Conservation (phyloP, 331 rosid genomes). For the Dryas integrifolia region DNA sequence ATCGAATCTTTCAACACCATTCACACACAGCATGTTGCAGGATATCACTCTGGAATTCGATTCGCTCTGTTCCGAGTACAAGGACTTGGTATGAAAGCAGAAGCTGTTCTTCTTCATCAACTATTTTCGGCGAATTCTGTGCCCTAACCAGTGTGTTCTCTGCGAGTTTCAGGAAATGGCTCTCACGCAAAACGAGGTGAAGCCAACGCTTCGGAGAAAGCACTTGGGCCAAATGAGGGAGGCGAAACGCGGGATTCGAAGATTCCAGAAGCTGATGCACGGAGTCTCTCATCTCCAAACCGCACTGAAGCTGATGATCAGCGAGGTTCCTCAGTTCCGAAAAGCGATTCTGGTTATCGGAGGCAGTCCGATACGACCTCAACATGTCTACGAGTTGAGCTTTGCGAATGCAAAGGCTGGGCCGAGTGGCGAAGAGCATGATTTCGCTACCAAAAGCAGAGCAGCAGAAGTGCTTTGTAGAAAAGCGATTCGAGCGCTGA, state of each 20-base stretch:
- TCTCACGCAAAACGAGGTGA: conserved; percentile 41
- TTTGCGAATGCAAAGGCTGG: conserved; percentile 32
- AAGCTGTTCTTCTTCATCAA: not conserved
- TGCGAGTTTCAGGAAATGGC: conserved; percentile 44
- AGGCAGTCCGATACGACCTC: conserved; percentile 75
- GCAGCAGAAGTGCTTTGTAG: conserved; percentile 67
- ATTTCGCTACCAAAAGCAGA: conserved; percentile 59
- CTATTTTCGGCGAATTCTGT: not conserved
- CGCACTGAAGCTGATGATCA: conserved; percentile 60
- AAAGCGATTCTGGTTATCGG: conserved; percentile 68
- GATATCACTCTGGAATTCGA: conserved; percentile 71
- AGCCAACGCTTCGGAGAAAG: conserved; percentile 57
- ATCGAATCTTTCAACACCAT: not conserved
- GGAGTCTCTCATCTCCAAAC: conserved; percentile 47
- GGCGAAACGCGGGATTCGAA: conserved; percentile 62
- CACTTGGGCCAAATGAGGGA: conserved; percentile 69
- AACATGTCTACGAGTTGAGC: conserved; percentile 53
- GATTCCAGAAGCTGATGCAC: conserved; percentile 68
- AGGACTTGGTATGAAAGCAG: conserved; percentile 48
- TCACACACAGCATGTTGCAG: conserved; percentile 54
- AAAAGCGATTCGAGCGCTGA: conserved; percentile 76
- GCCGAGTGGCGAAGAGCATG: conserved; percentile 28
- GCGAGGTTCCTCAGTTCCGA: conserved; percentile 38
- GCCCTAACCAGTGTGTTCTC: not conserved
- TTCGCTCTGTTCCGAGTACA: conserved; percentile 42